Percentiles rank a stretch among this genome's conserved stretches.
Evolutionary conservation across 352 stramenopile species (phyloP).

Genomic region (Pythium pectinolyticum): DNA sequence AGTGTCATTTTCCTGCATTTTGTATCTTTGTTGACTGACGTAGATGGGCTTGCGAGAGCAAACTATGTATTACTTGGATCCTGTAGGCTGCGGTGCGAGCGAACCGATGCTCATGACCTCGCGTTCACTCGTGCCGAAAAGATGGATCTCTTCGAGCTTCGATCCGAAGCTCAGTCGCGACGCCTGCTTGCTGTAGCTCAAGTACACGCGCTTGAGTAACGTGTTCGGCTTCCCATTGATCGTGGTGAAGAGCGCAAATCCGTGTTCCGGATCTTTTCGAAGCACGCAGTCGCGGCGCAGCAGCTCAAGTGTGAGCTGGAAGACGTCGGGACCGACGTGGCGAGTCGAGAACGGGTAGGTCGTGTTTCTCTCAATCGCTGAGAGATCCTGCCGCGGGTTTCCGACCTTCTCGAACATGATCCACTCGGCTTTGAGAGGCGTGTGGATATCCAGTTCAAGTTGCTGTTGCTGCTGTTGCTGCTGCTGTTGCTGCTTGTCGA

Average conservation of each 20-base stretch:
- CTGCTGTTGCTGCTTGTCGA: slow-evolving; percentile 19
- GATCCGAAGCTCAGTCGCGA: slow-evolving; percentile 35
- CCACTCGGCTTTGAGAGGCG: slow-evolving; percentile 56
- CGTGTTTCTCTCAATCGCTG: slow-evolving; percentile 52
- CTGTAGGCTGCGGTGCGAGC: neutral
- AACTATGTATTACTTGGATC: slow-evolving; percentile 8
- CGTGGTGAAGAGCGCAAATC: slow-evolving; percentile 51
- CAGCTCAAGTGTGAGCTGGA: slow-evolving; percentile 48
- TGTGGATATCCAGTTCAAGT: slow-evolving; percentile 32
- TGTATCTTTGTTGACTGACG: slow-evolving; percentile 1
- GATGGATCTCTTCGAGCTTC: slow-evolving; percentile 38
- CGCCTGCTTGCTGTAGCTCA: slow-evolving; percentile 37
- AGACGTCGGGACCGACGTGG: slow-evolving; percentile 45
- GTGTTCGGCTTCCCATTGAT: slow-evolving; percentile 59
- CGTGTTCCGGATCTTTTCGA: slow-evolving; percentile 38
- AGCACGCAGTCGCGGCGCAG: slow-evolving; percentile 48
- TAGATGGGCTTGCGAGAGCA: neutral
- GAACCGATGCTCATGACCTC: slow-evolving; percentile 28
- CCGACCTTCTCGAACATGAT: slow-evolving; percentile 68
- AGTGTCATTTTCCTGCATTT: slow-evolving; percentile 7
- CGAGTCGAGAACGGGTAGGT: slow-evolving; percentile 50
- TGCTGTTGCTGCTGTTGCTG: no score
- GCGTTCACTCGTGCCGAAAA: slow-evolving; percentile 40
- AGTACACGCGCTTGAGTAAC: slow-evolving; percentile 51
- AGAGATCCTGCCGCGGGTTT: slow-evolving; percentile 55